phyloP scores from a whole-genome alignment of 352 stramenopile genomes.

The Phytophthora europaea region DNA sequence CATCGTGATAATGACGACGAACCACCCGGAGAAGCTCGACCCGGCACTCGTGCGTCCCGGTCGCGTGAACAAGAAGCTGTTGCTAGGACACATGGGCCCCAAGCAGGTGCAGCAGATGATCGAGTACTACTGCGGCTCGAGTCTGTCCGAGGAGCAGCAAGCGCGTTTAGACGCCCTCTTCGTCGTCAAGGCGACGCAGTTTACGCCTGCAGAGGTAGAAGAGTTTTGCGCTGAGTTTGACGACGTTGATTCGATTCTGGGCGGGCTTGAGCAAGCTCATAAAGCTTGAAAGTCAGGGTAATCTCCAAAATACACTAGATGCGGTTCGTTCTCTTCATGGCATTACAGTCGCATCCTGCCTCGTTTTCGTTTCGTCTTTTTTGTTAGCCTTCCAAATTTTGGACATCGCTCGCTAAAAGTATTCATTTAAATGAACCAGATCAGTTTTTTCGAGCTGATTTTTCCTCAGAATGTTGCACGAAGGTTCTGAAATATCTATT shows the following conservation, averaged over 20 bases:
- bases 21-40: conserved; percentile 95
- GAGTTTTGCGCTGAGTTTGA: conserved; percentile 59
- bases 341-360: too few species aligned
- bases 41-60: conserved; percentile 91
- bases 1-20: conserved; percentile 95
- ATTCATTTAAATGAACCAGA: too few species aligned
- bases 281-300: neutral
- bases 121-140: conserved; percentile 71
- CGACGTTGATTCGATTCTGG: conserved; percentile 51
- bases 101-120: conserved; percentile 67
- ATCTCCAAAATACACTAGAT: neutral
- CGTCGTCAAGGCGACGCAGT: conserved; percentile 6
- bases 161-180: conserved; percentile 25
- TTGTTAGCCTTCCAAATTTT: too few species aligned
- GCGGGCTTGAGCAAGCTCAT: conserved; percentile 12
- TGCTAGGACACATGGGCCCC: conserved; percentile 69
- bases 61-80: conserved; percentile 90
- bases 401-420: too few species aligned
- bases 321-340: neutral
- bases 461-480: too few species aligned
- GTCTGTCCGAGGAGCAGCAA: conserved; percentile 38
- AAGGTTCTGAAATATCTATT: too few species aligned
- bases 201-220: conserved; percentile 62
- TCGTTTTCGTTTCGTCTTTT: too few species aligned
- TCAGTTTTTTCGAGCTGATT: too few species aligned